phyloP scores from a whole-genome alignment of 169 alveolate genomes.

The Condylostoma magnum region DNA sequence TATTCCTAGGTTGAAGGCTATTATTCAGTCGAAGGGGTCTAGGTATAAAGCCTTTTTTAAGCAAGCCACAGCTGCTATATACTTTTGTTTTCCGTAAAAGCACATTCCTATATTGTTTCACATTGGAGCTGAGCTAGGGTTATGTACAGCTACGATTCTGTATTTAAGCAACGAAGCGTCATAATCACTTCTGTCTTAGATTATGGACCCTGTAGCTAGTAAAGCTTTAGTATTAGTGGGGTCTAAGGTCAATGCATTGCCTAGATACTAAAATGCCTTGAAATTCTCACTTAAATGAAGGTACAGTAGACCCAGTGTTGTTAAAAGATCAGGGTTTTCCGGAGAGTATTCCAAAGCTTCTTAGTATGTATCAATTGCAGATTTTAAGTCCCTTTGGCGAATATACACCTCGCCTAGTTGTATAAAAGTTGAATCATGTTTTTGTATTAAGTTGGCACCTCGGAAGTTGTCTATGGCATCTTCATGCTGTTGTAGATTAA shows the following conservation, averaged over 20 bases:
- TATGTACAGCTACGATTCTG: constrained; percentile 74
- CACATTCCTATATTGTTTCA: constrained; percentile 93
- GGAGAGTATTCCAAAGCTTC: constrained; percentile 82
- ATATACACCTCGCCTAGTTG: constrained; percentile 72
- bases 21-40: constrained; percentile 89
- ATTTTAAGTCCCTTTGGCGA: constrained; percentile 57
- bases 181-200: constrained; percentile 72
- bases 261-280: constrained; percentile 71
- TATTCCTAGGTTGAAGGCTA: constrained; percentile 85
- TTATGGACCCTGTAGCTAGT: constrained; percentile 84
- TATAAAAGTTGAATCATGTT: constrained; percentile 74
- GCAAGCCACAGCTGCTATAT: constrained; percentile 85
- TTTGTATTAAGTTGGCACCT: constrained; percentile 71
- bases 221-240: constrained; percentile 80
- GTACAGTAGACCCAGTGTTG: constrained; percentile 77
- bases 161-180: constrained; percentile 79
- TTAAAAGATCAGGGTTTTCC: constrained; percentile 79
- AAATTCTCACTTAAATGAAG: constrained; percentile 60
- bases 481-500: constrained; percentile 54
- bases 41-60: constrained; percentile 84
- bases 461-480: constrained; percentile 62
- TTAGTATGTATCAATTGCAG: constrained; percentile 80
- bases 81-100: constrained; percentile 84
- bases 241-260: constrained; percentile 77
- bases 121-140: constrained; percentile 84